Evolutionary conservation across 2,329 filamentous ascomycete genomes (phyloP).

Genomic region (Aureobasidium sp.): DNA sequence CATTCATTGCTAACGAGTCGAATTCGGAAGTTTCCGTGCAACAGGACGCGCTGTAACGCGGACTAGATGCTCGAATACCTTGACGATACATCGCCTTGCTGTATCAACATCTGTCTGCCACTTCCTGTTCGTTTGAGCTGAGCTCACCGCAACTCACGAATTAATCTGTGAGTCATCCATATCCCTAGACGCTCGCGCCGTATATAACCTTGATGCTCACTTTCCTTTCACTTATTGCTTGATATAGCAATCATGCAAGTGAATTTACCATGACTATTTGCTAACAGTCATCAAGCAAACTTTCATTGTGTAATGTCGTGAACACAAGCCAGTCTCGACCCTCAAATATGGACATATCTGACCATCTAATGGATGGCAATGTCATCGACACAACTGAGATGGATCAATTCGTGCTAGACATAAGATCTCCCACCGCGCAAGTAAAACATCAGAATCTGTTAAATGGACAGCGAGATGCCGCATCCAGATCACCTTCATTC

Average conservation of each 20-base stretch:
- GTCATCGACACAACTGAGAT: slow-evolving; percentile 3
- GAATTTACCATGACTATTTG: not conserved
- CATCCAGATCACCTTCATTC: not conserved
- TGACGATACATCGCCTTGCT: not conserved
- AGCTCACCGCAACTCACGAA: not conserved
- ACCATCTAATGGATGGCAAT: slow-evolving; percentile 7
- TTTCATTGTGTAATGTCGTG: not conserved
- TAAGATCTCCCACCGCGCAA: not conserved
- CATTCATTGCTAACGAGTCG: not conserved
- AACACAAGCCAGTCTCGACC: not conserved
- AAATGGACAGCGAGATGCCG: not conserved
- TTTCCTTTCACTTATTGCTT: not conserved
- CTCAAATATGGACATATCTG: not conserved
- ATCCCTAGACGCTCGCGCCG: not conserved
- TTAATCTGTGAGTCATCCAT: too few species aligned
- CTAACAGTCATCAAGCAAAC: not conserved
- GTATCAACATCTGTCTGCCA: not conserved
- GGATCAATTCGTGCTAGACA: not conserved
- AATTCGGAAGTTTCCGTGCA: not conserved
- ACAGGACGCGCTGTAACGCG: slow-evolving; percentile 2
- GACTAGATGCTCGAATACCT: not conserved
- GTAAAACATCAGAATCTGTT: not conserved
- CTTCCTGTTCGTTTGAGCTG: not conserved
- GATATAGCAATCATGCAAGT: not conserved
- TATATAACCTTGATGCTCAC: not conserved